These are phyloP conservation scores for Leccinum broughii DNA, from an alignment of 768 basidiomycete species.

Conservation along the genomic window DNA sequence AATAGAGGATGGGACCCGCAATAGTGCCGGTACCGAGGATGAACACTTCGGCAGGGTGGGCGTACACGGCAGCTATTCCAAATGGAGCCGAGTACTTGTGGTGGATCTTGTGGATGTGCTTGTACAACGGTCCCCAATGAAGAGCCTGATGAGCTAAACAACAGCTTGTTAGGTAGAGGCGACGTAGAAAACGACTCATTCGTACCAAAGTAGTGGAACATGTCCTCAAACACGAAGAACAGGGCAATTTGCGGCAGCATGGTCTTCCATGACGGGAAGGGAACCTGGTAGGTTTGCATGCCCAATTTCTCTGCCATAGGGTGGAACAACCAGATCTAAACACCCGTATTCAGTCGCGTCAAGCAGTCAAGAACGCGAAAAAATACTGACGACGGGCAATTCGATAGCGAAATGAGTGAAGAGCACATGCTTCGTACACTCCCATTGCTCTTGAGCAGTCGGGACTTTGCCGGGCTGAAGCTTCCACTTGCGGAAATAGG, in stretches of 20 bases:
- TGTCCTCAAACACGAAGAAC: constrained; percentile 96
- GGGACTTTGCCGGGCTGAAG: constrained; percentile 87
- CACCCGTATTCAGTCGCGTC: background rate
- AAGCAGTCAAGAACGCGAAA: too few relatives aligned
- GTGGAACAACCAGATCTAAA: constrained; percentile 87
- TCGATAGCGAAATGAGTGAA: constrained; percentile 96
- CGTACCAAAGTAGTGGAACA: constrained; percentile 87
- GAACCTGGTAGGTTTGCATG: constrained; percentile 92
- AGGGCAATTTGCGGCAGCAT: constrained; percentile 78
- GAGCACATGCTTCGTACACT: constrained; percentile 92
- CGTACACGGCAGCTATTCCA: constrained; percentile 96
- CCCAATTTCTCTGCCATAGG: constrained; percentile 85
- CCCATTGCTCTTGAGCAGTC: constrained; percentile 83
- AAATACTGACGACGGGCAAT: constrained; percentile 69
- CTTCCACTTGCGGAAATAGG: constrained; percentile 94
- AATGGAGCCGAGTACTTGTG: constrained; percentile 98
- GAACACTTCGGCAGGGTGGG: constrained; percentile 94
- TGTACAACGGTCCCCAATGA: constrained; percentile 83
- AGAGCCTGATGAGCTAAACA: constrained; percentile 80
- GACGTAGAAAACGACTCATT: background rate
- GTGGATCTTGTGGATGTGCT: constrained; percentile 94
- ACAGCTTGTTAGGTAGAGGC: background rate
- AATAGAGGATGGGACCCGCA: constrained; percentile 83
- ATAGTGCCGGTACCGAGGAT: constrained; percentile 94
- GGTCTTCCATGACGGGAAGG: constrained; percentile 72